These are phyloP conservation scores for Phaeolepiota aurea DNA, from an alignment of 768 basidiomycete species.

Conservation along the genomic window DNA sequence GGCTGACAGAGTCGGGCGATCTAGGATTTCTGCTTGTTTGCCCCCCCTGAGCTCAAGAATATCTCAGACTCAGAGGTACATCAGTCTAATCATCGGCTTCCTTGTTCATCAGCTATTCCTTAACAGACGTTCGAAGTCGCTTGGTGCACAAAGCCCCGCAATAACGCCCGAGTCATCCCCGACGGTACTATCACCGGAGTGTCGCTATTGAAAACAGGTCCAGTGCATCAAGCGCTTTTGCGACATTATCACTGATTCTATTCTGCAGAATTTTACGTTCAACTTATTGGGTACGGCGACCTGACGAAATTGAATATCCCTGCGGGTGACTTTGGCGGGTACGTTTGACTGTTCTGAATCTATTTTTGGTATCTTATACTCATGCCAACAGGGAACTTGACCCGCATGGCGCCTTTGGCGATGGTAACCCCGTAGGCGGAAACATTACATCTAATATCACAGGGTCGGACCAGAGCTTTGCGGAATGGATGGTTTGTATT, in stretches of 20 bases:
- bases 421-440: conserved; percentile 35
- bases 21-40: no score
- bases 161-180: conserved; percentile 36
- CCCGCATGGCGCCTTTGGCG: conserved; percentile 31
- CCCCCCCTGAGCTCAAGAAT: no score
- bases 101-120: no score
- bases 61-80: no score
- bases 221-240: neutral
- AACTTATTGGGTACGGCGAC: conserved; percentile 33
- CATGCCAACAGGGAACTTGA: conserved; percentile 27
- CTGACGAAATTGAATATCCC: conserved; percentile 32
- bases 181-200: conserved; percentile 33
- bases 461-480: conserved; percentile 25
- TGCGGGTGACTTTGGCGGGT: conserved; percentile 32
- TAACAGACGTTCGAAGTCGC: conserved; percentile 32
- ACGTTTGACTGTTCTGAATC: conserved; percentile 28
- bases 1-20: no score
- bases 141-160: conserved; percentile 35
- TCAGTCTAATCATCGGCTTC: no score
- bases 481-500: conserved; percentile 34
- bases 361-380: conserved; percentile 4
- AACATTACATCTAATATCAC: conserved; percentile 35
- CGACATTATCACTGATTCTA: neutral
- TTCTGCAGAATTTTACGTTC: conserved; percentile 28
- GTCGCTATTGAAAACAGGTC: conserved; percentile 32